phyloP scores from a whole-genome alignment of 2,329 filamentous ascomycete species.

The Boeremia exigua region DNA sequence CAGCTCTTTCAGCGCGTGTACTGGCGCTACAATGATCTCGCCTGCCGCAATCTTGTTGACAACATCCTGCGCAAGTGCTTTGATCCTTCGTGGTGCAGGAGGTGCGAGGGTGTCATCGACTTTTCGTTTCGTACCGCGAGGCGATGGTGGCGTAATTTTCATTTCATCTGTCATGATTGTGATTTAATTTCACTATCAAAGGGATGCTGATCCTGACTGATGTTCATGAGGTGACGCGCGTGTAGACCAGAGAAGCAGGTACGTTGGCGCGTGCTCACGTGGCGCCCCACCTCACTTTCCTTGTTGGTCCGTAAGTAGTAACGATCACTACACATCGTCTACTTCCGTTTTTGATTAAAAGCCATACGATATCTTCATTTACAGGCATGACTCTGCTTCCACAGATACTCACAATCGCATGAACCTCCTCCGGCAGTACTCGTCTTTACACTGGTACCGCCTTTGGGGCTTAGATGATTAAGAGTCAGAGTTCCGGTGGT shows the following conservation, averaged over 20 bases:
- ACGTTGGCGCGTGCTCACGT: conserved; percentile 26
- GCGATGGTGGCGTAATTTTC: conserved; percentile 33
- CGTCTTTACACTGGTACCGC: no score
- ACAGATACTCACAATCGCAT: no score
- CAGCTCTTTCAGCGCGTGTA: conserved; percentile 93
- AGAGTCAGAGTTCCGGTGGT: no score
- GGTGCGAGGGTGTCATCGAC: conserved; percentile 42
- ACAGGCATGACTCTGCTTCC: no score
- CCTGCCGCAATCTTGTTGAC: conserved; percentile 99
- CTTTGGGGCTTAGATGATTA: no score
- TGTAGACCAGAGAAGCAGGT: conserved; percentile 15
- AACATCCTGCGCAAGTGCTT: conserved; percentile 89
- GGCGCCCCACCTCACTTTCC: conserved; percentile 12
- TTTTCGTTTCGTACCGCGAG: conserved; percentile 46
- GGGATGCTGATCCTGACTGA: background rate
- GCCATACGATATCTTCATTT: no score
- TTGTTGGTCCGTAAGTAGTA: conserved; percentile 1
- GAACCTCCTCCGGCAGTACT: no score
- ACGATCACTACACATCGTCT: background rate
- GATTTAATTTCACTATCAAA: background rate
- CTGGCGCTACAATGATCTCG: conserved; percentile 96
- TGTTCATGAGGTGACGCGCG: conserved; percentile 15
- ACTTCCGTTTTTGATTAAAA: background rate
- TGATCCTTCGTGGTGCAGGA: conserved; percentile 55
- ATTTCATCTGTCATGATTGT: conserved; percentile 39